These are phyloP conservation scores for Spizellomyces punctatus DNA, from an alignment of 192 early-diverging fungal genomes.

Conservation along the genomic window DNA sequence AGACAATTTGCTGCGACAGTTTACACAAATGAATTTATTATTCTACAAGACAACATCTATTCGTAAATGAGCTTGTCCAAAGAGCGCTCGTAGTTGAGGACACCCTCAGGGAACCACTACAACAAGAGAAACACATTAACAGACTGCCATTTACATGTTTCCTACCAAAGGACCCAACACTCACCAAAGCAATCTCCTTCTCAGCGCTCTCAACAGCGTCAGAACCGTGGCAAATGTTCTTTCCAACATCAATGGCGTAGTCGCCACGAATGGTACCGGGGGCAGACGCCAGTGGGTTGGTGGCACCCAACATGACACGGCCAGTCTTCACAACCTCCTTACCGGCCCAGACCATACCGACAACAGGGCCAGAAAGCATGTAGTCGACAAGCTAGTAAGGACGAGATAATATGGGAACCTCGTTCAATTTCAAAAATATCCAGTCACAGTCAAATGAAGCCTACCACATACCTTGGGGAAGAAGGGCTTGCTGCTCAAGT, in stretches of 20 bases:
- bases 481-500: constrained; percentile 83
- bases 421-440: neutral
- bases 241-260: constrained; percentile 81
- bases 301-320: constrained; percentile 84
- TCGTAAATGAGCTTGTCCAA: constrained; percentile 76
- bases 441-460: constrained; percentile 31
- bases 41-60: constrained; percentile 37
- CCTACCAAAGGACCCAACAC: constrained; percentile 35
- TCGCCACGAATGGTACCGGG: constrained; percentile 97
- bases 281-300: constrained; percentile 85
- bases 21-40: too few species aligned
- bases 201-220: constrained; percentile 87
- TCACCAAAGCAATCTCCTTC: constrained; percentile 77
- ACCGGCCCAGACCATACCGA: constrained; percentile 92
- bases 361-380: constrained; percentile 94
- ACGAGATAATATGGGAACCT: neutral
- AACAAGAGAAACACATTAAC: constrained; percentile 26
- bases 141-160: constrained; percentile 11
- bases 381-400: constrained; percentile 44
- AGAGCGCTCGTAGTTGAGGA: constrained; percentile 61
- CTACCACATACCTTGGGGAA: constrained; percentile 74
- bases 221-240: constrained; percentile 92
- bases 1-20: too few species aligned
- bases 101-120: constrained; percentile 76
- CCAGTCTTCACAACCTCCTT: constrained; percentile 90